phyloP scores from a whole-genome alignment of 2,329 filamentous ascomycete species.

The Mycocentrospora acerina region DNA sequence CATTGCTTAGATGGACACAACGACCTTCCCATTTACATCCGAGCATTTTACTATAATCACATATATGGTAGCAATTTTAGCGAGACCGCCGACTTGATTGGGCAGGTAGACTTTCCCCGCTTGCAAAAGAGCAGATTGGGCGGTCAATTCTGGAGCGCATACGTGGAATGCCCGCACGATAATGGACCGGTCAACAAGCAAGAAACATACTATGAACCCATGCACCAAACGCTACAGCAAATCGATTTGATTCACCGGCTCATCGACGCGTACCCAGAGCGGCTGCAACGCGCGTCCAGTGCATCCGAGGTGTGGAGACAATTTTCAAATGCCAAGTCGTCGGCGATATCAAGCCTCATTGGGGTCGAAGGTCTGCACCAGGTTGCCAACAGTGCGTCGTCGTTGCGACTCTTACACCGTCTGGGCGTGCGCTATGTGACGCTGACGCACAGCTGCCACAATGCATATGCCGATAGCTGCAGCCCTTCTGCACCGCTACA shows the following conservation, averaged over 20 bases:
- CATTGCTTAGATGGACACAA: slow-evolving; percentile 3
- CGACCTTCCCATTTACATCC: neutral
- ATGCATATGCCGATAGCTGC: slow-evolving; percentile 68
- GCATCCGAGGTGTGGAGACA: neutral
- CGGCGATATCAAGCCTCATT: slow-evolving; percentile 1
- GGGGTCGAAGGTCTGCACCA: slow-evolving; percentile 71
- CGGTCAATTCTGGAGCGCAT: slow-evolving; percentile 90
- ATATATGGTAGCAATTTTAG: slow-evolving; percentile 5
- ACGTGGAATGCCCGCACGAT: slow-evolving; percentile 51
- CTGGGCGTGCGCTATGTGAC: slow-evolving; percentile 84
- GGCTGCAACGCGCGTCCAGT: neutral
- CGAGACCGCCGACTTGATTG: slow-evolving; percentile 56
- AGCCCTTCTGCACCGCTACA: no score
- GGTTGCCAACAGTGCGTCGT: slow-evolving; percentile 78
- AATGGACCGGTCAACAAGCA: no score
- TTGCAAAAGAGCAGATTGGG: slow-evolving; percentile 68
- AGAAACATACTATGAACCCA: no score
- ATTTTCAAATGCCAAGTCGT: neutral
- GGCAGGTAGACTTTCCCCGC: slow-evolving; percentile 63
- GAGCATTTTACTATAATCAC: neutral
- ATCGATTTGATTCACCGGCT: no score
- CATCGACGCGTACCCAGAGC: no score
- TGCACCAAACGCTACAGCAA: no score
- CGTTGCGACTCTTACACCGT: slow-evolving; percentile 69
- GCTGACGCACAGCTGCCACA: slow-evolving; percentile 88